Evolutionary conservation across 768 basidiomycete genomes (phyloP), one percentile per base, ranked within the genome.

Genomic region (Lyophyllum decastes): DNA sequence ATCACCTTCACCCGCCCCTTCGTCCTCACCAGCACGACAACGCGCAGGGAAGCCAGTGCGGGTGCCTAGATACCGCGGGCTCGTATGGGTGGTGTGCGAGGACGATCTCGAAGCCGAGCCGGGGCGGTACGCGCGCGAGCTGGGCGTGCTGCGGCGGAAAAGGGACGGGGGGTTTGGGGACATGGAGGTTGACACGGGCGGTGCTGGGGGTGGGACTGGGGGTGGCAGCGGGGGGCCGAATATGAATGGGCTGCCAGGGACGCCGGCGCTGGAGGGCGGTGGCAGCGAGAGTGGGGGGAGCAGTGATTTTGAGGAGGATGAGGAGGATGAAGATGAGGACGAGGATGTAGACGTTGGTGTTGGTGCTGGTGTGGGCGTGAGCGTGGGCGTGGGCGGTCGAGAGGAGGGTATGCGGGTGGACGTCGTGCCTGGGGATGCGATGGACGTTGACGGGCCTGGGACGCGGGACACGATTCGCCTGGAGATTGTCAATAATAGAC

Each of bases 31-130:
- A 3, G 6, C 35, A 17, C 5, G 35, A 17, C 9, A 4, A 17
- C 6, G 35, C 2, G 14, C 35, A 12, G 14, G 14, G 6, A 38
- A 38, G 49, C 38, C n/a, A 33, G 54, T 30, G 5, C 54, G 26
- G n/a, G 62, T 63, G 0, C 82, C 83, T 4, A 60, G 68, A 25
- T 87, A 86, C 69, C 71, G 92, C n/a, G 92, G 92, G 0, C 83
- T 94, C 55, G 75, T 90, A n/a, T 92, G 90, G 86, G 92, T 92
- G 64, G 80, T 90, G 43, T 85, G 83, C 61, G 89, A 90, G 64
- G 91, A 90, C 48, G 89, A 91, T 68, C 63, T 83, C 3, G 72
- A 75, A 43, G 61, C 64, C 22, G 72, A 67, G n/a, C 52, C 56
- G 8, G 19, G 47, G 11, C 45, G 49, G 16, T 67, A 65, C 43